Evolutionary conservation across 257 asterid species (phyloP), one percentile per base, ranked within the genome.

Genomic region (Salvia splendens): DNA sequence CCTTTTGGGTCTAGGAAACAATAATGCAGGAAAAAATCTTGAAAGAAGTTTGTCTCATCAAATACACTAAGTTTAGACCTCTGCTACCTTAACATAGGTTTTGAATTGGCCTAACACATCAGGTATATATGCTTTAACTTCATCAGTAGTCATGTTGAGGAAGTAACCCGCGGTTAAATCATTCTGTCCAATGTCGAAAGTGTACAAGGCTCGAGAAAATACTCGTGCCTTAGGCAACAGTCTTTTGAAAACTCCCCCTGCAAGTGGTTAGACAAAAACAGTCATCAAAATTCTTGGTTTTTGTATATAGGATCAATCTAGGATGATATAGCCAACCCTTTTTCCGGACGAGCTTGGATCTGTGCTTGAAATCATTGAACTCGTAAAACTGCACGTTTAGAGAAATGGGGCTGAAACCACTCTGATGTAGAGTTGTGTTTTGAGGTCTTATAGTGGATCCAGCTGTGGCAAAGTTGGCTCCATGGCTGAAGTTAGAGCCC

Each of bases 401-500:
- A 17, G 96, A 87, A 45, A 93, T 69, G 15, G 98, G 97, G 73
- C 95, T 93, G 76, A 80, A 93, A 5, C 96, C 97, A 69, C 94
- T 84, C 67, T 87, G 95, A 11, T 80, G 81, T 0, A 83, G 76
- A 54, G 89, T 86, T 16, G 92, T 83, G 79, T 92, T 89, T 59
- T 82, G 98, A 1, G 96, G 96, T 66, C 97, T 81, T 15, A 93
- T 77, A 3, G 96, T 86, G 12, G 98, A 93, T 45, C 97, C 98
- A 12, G 96, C 98, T 0, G 96, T 89, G 3, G 98, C 98, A 35
- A 92, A 92, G 69, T 92, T 92, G 74, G 96, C 95, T 72, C 98
- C 98, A 63, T 85, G 83, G 5, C 67, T 83, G 83, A 93, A 93
- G 77, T 93, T 89, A 36, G 97, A 82, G 50, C 97, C 97, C 45